These are phyloP conservation scores for Pseudocercospora macadamiae DNA, from an alignment of 2,329 filamentous ascomycete genomes.

Conservation along the genomic window DNA sequence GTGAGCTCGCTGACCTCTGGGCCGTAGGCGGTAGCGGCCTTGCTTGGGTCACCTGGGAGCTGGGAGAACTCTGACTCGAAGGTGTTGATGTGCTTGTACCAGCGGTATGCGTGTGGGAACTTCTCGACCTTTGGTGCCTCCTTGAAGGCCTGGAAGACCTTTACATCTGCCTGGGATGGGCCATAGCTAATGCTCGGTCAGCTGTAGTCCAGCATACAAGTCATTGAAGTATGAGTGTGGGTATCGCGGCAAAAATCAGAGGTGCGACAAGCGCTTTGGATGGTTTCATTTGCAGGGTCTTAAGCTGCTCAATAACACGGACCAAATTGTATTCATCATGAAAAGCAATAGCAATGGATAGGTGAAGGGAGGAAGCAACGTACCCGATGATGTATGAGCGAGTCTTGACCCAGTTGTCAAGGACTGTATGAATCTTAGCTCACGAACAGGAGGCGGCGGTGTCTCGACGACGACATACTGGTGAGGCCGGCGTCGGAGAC, in stretches of 20 bases:
- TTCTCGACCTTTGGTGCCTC: conserved; percentile 76
- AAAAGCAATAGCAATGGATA: conserved; percentile 33
- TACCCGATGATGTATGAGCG: conserved; percentile 84
- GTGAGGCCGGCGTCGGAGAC: conserved; percentile 67
- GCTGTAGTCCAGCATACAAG: neutral
- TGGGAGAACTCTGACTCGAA: conserved; percentile 91
- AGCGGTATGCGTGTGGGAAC: conserved; percentile 92
- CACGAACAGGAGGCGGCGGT: conserved; percentile 13
- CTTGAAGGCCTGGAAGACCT: conserved; percentile 87
- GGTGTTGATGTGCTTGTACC: conserved; percentile 98
- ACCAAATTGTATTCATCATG: conserved; percentile 87
- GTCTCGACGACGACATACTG: conserved; percentile 48
- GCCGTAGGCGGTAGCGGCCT: conserved; percentile 87
- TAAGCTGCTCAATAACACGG: conserved; percentile 95
- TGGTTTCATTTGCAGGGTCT: conserved; percentile 85
- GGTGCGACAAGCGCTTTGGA: conserved; percentile 72
- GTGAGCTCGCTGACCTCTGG: conserved; percentile 78
- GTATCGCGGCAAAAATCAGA: conserved; percentile 61
- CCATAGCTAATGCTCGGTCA: conserved; percentile 53
- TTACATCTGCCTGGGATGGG: conserved; percentile 93
- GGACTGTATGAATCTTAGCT: conserved; percentile 50
- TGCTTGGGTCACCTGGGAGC: conserved; percentile 87
- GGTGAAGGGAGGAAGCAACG: conserved; percentile 46
- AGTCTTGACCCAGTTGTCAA: conserved; percentile 73
- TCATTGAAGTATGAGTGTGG: neutral